Conservation (phyloP, 2,329 filamentous ascomycete species). For the Lecanicillium sp. region DNA sequence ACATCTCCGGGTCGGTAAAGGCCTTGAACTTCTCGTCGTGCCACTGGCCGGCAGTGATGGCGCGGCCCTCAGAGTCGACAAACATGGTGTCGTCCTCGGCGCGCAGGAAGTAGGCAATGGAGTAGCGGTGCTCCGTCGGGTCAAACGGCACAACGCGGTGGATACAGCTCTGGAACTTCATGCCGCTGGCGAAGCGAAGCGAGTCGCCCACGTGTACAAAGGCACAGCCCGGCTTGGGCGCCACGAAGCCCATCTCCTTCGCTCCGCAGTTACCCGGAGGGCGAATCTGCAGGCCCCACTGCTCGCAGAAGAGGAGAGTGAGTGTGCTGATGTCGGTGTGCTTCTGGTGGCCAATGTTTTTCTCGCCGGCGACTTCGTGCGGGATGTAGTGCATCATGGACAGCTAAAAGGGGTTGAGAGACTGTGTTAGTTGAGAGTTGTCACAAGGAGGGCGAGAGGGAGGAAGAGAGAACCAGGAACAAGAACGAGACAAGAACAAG, state of each 20-base stretch:
- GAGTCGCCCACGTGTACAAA: slow-evolving; percentile 53
- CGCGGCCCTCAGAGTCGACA: slow-evolving; percentile 43
- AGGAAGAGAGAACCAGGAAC: too few relatives aligned
- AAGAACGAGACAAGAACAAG: not conserved
- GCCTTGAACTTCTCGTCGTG: slow-evolving; percentile 47
- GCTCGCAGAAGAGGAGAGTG: slow-evolving; percentile 46
- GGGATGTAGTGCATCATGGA: slow-evolving; percentile 48
- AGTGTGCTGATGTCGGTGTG: slow-evolving; percentile 49
- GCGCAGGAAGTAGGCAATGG: slow-evolving; percentile 49
- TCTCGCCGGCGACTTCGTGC: slow-evolving; percentile 29
- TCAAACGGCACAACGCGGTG: slow-evolving; percentile 48
- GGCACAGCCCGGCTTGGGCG: slow-evolving; percentile 40
- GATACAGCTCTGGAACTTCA: slow-evolving; percentile 47
- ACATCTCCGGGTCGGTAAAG: slow-evolving; percentile 34
- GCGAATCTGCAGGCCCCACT: slow-evolving; percentile 49
- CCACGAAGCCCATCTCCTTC: slow-evolving; percentile 44
- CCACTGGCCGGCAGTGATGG: slow-evolving; percentile 44
- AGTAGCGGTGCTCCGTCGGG: slow-evolving; percentile 46
- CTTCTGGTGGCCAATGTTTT: slow-evolving; percentile 44
- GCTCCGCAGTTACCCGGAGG: slow-evolving; percentile 32
- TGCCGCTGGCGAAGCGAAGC: slow-evolving; percentile 44
- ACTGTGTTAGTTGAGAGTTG: too few relatives aligned
- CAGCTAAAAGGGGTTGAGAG: slow-evolving; percentile 17
- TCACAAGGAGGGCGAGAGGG: too few relatives aligned
- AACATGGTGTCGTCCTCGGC: slow-evolving; percentile 49